phyloP scores from a whole-genome alignment of 106 monocot species.

The Posidonia australis region DNA sequence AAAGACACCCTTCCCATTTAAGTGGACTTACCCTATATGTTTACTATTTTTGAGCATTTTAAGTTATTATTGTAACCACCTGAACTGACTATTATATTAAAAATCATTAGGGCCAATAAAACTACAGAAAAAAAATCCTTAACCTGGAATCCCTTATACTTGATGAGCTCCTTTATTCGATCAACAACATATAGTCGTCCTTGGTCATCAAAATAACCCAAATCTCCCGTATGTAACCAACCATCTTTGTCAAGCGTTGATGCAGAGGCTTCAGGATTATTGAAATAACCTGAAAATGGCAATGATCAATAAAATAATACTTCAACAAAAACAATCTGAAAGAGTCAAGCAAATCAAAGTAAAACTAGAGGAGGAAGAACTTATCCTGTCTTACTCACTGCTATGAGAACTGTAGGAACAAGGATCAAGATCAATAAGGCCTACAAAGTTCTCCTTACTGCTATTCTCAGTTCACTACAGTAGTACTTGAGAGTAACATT shows the following conservation, averaged over 20 bases:
- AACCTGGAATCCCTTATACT: slow-evolving; percentile 92
- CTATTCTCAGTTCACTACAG: too few relatives aligned
- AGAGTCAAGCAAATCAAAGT: too few relatives aligned
- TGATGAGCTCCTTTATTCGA: slow-evolving; percentile 90
- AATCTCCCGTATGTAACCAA: slow-evolving; percentile 92
- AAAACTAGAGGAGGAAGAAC: too few relatives aligned
- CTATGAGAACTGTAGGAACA: too few relatives aligned
- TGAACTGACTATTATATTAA: background rate
- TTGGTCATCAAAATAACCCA: slow-evolving; percentile 74
- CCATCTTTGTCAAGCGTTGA: slow-evolving; percentile 62
- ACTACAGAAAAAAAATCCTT: background rate
- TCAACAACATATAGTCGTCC: slow-evolving; percentile 74
- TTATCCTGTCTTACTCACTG: too few relatives aligned
- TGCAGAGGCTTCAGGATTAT: slow-evolving; percentile 64
- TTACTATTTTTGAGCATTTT: too few relatives aligned
- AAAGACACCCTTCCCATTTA: too few relatives aligned
- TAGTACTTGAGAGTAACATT: too few relatives aligned
- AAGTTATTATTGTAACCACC: background rate
- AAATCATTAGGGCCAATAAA: background rate
- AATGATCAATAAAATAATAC: background rate
- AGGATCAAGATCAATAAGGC: too few relatives aligned
- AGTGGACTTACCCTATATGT: too few relatives aligned
- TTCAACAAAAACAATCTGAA: background rate
- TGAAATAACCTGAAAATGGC: slow-evolving; percentile 50
- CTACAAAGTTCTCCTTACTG: too few relatives aligned